phyloP scores from a whole-genome alignment of 2,329 filamentous ascomycete genomes.

The Mycosphaerella sp. region DNA sequence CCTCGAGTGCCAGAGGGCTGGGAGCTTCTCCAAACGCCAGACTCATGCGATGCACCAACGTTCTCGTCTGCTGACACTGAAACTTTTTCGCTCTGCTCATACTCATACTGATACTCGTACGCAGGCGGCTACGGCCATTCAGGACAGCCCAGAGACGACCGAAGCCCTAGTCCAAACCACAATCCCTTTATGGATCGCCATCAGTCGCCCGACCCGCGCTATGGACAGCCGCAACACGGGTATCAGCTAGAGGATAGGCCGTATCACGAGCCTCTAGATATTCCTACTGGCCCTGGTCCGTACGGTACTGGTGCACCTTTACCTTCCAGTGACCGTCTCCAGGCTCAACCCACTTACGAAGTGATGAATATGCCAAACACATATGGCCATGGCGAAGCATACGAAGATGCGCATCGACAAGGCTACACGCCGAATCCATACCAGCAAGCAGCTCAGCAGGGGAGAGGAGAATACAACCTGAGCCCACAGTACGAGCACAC shows the following conservation, averaged over 20 bases:
- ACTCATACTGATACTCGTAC: conserved; percentile 10
- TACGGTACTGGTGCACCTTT: conserved; percentile 25
- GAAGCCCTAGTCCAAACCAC: conserved; percentile 14
- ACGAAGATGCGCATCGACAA: conserved; percentile 46
- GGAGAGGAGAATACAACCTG: conserved; percentile 56
- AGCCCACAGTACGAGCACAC: conserved; percentile 69
- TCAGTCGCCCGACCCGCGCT: conserved; percentile 45
- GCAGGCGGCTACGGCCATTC: conserved; percentile 22
- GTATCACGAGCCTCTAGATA: conserved; percentile 60
- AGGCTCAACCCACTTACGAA: conserved; percentile 76
- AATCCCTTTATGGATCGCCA: conserved; percentile 24
- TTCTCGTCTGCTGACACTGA: neutral
- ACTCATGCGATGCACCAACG: neutral
- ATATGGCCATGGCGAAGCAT: conserved; percentile 57
- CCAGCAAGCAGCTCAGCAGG: conserved; percentile 37
- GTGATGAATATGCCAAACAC: conserved; percentile 61
- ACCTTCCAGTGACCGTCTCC: conserved; percentile 63
- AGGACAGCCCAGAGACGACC: conserved; percentile 15
- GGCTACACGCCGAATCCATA: conserved; percentile 40
- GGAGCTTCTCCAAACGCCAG: neutral
- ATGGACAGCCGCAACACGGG: conserved; percentile 68
- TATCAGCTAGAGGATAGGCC: conserved; percentile 79
- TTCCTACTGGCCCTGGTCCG: conserved; percentile 57
- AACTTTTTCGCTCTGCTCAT: neutral
- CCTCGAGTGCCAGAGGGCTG: neutral